phyloP scores from a whole-genome alignment of 2,329 filamentous ascomycete genomes.

The Herpotrichia juniperi region DNA sequence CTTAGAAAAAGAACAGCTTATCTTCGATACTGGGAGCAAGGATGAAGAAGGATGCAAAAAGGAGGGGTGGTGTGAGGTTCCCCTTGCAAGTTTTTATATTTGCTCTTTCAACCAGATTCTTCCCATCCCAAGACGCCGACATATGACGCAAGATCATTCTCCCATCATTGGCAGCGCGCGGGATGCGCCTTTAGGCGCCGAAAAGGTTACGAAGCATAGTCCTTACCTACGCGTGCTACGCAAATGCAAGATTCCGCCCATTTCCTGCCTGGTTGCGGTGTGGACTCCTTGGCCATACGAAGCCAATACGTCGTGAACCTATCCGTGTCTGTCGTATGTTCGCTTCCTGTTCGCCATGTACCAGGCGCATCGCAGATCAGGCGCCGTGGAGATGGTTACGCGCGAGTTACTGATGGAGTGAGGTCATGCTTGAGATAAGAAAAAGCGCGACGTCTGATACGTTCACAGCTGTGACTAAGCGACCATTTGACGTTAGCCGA shows the following conservation, averaged over 20 bases:
- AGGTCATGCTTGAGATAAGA: slow-evolving; percentile 44
- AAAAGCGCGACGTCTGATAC: slow-evolving; percentile 32
- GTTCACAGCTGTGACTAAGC: slow-evolving; percentile 27
- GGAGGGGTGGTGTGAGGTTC: slow-evolving; percentile 8
- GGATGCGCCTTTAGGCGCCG: slow-evolving; percentile 25
- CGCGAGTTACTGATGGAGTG: slow-evolving; percentile 30
- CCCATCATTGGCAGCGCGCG: slow-evolving; percentile 19
- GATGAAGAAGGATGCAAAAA: not conserved
- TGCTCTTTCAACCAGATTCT: slow-evolving; percentile 23
- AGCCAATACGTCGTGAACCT: slow-evolving; percentile 12
- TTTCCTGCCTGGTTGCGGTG: not conserved
- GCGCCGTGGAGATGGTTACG: slow-evolving; percentile 17
- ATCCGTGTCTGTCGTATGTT: slow-evolving; percentile 7
- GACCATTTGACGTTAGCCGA: slow-evolving; percentile 12
- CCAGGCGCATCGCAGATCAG: not conserved
- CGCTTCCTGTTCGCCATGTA: slow-evolving; percentile 1
- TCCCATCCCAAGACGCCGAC: not conserved
- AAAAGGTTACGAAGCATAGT: slow-evolving; percentile 17
- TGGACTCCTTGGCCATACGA: slow-evolving; percentile 6
- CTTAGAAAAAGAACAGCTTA: slow-evolving; percentile 8
- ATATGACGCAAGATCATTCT: slow-evolving; percentile 24
- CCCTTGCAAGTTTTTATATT: slow-evolving; percentile 36
- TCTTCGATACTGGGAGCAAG: slow-evolving; percentile 5
- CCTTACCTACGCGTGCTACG: not conserved
- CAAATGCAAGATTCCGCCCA: not conserved